Evolutionary conservation across 2,329 filamentous ascomycete genomes (phyloP).

Genomic region (Fusarium verticillioides): DNA sequence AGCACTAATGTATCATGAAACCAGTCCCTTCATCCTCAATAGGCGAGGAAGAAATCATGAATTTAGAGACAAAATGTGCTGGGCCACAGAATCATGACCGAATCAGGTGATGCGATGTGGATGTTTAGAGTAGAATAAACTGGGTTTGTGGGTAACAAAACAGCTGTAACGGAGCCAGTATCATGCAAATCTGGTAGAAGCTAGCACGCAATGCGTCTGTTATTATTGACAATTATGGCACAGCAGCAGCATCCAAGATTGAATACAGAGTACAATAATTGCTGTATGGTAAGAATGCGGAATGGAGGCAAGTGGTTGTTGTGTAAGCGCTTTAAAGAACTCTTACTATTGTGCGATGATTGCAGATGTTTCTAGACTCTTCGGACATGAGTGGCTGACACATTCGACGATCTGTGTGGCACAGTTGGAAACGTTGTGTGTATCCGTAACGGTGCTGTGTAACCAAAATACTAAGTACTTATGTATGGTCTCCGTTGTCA

Average conservation of each 20-base stretch:
- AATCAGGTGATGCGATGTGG: constrained; percentile 13
- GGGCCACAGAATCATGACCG: neutral
- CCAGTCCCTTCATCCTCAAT: neutral
- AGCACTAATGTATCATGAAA: neutral
- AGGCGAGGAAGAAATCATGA: neutral
- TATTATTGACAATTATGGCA: constrained; percentile 18
- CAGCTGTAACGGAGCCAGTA: neutral
- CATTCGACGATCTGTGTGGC: constrained; percentile 1
- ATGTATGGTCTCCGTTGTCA: neutral
- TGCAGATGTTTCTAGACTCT: constrained; percentile 31
- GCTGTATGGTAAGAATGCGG: neutral
- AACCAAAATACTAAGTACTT: neutral
- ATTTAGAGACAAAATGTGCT: neutral
- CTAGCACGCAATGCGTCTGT: constrained; percentile 9
- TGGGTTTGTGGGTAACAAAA: neutral
- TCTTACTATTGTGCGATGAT: constrained; percentile 4
- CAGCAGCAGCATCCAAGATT: constrained; percentile 6
- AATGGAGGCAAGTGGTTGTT: neutral
- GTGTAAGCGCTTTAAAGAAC: neutral
- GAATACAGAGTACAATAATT: neutral
- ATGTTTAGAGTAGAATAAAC: constrained; percentile 1
- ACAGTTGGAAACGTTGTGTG: constrained; percentile 4
- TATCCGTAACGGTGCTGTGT: neutral
- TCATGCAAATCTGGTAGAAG: constrained; percentile 14
- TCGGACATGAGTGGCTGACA: constrained; percentile 16